Evolutionary conservation across 2,329 filamentous ascomycete genomes (phyloP).

Genomic region (Colletotrichum tropicicola): DNA sequence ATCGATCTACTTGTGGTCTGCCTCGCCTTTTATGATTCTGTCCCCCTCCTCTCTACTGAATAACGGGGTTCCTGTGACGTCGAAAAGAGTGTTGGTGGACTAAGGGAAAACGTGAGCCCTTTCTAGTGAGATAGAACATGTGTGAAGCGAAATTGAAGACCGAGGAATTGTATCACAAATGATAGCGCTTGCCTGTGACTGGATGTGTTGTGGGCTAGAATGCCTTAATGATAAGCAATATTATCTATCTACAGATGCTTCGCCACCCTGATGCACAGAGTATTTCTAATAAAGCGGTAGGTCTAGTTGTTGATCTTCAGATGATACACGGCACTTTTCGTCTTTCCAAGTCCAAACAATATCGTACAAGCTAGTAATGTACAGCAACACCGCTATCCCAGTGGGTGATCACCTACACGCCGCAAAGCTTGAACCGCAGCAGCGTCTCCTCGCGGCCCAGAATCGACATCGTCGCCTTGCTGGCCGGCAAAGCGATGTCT

Average conservation of each 20-base stretch:
- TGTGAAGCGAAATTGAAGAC: not conserved
- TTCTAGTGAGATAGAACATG: not conserved
- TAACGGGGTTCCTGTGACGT: not conserved
- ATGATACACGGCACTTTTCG: too few species aligned
- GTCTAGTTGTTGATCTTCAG: too few species aligned
- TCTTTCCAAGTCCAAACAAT: too few species aligned
- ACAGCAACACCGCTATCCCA: not conserved
- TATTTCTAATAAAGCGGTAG: too few species aligned
- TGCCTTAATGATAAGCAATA: too few species aligned
- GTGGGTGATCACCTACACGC: not conserved
- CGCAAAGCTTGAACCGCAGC: slow-evolving; percentile 24
- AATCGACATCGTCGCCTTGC: slow-evolving; percentile 31
- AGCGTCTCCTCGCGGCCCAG: slow-evolving; percentile 28
- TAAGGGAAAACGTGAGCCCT: not conserved
- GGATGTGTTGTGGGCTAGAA: too few species aligned
- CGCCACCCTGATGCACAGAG: too few species aligned
- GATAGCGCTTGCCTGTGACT: too few species aligned
- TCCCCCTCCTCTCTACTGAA: not conserved
- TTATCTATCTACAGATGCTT: too few species aligned
- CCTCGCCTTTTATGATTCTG: not conserved
- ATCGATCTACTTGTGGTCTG: not conserved
- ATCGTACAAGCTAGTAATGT: too few species aligned
- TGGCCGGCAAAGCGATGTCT: slow-evolving; percentile 20
- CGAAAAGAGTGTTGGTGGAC: too few species aligned
- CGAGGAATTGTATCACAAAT: too few species aligned